Percentiles rank a stretch among this genome's conserved stretches.
phyloP scores from a whole-genome alignment of 495 filamentous ascomycete genomes.

The Parmelia sp. region DNA sequence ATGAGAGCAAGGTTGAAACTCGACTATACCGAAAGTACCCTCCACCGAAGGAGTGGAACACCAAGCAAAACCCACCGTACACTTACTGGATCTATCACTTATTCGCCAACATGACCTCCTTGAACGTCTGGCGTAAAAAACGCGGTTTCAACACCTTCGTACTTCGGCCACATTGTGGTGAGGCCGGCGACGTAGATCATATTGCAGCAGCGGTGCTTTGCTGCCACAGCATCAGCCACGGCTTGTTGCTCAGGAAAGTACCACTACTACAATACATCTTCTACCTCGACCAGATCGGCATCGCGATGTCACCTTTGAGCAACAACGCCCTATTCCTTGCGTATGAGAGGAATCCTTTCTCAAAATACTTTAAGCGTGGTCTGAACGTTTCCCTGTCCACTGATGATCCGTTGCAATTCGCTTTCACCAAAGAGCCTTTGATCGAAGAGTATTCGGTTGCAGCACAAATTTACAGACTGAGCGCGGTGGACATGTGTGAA shows the following conservation, averaged over 20 bases:
- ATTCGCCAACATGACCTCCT: constrained; percentile 85
- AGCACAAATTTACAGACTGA: constrained; percentile 96
- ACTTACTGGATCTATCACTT: constrained; percentile 99
- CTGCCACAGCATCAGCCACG: constrained; percentile 97
- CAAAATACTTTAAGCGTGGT: constrained; percentile 88
- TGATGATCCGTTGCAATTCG: constrained; percentile 95
- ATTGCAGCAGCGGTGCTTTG: constrained; percentile 85
- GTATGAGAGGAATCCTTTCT: constrained; percentile 94
- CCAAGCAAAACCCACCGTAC: constrained; percentile 93
- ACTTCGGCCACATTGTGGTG: constrained; percentile 89
- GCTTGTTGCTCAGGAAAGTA: constrained; percentile 86
- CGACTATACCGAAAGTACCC: constrained; percentile 91
- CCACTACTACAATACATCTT: constrained; percentile 94
- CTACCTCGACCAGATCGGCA: constrained; percentile 95
- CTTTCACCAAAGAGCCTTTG: constrained; percentile 94
- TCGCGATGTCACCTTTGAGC: constrained; percentile 96
- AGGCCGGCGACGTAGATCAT: constrained; percentile 95
- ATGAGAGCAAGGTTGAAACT: constrained; percentile 93
- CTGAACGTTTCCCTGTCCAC: constrained; percentile 94
- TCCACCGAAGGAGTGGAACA: constrained; percentile 77
- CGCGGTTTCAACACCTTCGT: constrained; percentile 95
- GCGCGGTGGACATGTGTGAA: constrained; percentile 97
- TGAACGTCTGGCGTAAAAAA: constrained; percentile 85
- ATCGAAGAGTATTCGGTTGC: constrained; percentile 98
- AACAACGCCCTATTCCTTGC: constrained; percentile 97